Conservation (phyloP, 768 basidiomycete genomes). For the Tricholomella constricta region DNA sequence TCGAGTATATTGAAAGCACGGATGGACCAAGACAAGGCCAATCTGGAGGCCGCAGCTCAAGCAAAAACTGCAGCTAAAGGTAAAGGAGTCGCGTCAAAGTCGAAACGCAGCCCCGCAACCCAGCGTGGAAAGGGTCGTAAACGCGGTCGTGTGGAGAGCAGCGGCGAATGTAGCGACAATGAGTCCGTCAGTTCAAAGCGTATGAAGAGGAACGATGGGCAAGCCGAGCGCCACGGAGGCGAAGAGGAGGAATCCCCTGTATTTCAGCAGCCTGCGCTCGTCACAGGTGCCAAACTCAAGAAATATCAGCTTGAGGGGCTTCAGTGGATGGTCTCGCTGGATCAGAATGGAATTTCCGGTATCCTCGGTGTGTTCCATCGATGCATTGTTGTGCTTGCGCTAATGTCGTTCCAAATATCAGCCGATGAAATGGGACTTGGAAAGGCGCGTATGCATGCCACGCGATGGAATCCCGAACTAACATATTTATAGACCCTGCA, state of each 20-base stretch:
- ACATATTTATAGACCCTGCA: conserved; percentile 73
- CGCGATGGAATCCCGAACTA: background rate
- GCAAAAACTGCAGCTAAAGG: conserved; percentile 7
- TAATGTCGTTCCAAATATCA: conserved; percentile 23
- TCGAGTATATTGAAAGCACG: conserved; percentile 68
- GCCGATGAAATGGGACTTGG: conserved; percentile 97
- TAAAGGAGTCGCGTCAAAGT: conserved; percentile 1
- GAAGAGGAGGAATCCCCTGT: conserved; percentile 32
- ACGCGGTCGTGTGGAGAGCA: conserved; percentile 20
- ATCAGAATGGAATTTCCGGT: conserved; percentile 83
- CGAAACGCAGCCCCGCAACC: conserved; percentile 1
- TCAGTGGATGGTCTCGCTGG: conserved; percentile 91
- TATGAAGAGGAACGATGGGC: conserved; percentile 20
- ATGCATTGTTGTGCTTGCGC: conserved; percentile 4
- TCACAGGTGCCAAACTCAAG: conserved; percentile 86
- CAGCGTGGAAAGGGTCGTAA: conserved; percentile 19
- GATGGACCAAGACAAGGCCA: conserved; percentile 65
- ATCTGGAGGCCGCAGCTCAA: conserved; percentile 22
- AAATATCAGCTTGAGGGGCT: conserved; percentile 93
- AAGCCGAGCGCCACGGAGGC: conserved; percentile 14
- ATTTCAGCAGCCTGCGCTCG: conserved; percentile 72
- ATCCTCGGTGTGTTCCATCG: conserved; percentile 56
- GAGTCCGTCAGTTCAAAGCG: conserved; percentile 17
- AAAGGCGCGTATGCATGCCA: conserved; percentile 48
- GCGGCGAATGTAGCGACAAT: conserved; percentile 17